phyloP scores from a whole-genome alignment of 2,329 filamentous ascomycete species.

The Aspergillus transmontanensis region DNA sequence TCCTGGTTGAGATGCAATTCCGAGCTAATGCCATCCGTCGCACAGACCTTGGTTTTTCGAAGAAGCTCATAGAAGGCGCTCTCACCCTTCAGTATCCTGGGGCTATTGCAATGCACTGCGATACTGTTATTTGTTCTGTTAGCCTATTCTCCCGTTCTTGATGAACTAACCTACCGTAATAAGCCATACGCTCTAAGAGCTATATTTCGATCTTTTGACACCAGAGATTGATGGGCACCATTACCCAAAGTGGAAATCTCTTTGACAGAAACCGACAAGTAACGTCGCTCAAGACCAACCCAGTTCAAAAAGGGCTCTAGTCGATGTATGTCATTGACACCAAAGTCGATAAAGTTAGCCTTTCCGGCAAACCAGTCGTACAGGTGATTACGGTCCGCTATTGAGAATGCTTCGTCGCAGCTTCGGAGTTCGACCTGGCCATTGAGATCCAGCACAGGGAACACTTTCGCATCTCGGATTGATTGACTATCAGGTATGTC shows the following conservation, averaged over 20 bases:
- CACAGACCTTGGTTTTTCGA: slow-evolving; percentile 5
- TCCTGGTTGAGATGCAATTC: slow-evolving; percentile 16
- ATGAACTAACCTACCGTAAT: slow-evolving; percentile 9
- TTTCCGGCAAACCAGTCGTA: slow-evolving; percentile 5
- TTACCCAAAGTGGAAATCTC: slow-evolving; percentile 8
- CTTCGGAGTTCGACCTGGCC: slow-evolving; percentile 8
- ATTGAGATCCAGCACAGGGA: slow-evolving; percentile 10
- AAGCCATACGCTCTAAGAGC: slow-evolving; percentile 13
- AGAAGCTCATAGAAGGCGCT: slow-evolving; percentile 11
- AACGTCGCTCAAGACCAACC: slow-evolving; percentile 8
- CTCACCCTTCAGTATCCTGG: slow-evolving; percentile 6
- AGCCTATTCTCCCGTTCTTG: background rate
- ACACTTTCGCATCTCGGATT: slow-evolving; percentile 3
- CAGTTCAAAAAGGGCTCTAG: slow-evolving; percentile 13
- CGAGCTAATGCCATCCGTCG: slow-evolving; percentile 16
- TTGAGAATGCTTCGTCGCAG: slow-evolving; percentile 4
- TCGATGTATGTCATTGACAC: slow-evolving; percentile 8
- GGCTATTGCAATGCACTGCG: slow-evolving; percentile 12
- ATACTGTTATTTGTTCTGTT: slow-evolving; percentile 3
- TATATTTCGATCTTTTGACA: slow-evolving; percentile 8
- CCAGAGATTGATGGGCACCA: background rate
- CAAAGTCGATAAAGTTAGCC: slow-evolving; percentile 12
- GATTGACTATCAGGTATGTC: background rate
- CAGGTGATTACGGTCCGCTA: slow-evolving; percentile 16
- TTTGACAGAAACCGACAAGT: slow-evolving; percentile 14